phyloP scores from a whole-genome alignment of 1,284 basidiomycete species.

The Ganoderma sp. region DNA sequence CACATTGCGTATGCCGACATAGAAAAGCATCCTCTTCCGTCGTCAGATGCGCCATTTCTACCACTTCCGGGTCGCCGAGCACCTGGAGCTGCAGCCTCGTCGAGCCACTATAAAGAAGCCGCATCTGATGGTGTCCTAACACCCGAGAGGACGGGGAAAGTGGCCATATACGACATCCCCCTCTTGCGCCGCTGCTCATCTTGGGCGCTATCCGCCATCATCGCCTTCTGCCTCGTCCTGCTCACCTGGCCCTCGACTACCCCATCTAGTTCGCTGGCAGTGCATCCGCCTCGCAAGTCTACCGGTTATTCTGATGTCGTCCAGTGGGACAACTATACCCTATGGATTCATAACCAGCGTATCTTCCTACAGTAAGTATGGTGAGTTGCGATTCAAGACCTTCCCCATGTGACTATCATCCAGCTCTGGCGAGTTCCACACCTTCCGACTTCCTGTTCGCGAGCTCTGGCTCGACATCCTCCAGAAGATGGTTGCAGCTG shows the following conservation, averaged over 20 bases:
- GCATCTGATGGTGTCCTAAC: neutral
- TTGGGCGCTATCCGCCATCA: conserved; percentile 25
- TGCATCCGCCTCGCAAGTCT: conserved; percentile 38
- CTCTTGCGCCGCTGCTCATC: conserved; percentile 24
- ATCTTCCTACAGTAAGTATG: conserved; percentile 55
- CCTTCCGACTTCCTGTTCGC: conserved; percentile 81
- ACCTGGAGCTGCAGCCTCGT: neutral
- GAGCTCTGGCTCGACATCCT: conserved; percentile 84
- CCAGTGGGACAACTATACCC: conserved; percentile 43
- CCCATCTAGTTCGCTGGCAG: neutral
- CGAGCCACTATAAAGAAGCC: neutral
- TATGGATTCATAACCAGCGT: conserved; percentile 40
- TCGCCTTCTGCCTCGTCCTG: conserved; percentile 26
- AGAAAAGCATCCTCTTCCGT: neutral
- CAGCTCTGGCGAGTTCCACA: conserved; percentile 80
- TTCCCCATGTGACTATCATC: neutral
- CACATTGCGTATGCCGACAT: neutral
- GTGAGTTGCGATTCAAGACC: too few relatives aligned
- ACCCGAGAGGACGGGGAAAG: neutral
- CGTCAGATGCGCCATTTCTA: neutral
- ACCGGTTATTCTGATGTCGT: conserved; percentile 39
- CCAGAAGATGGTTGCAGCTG: conserved; percentile 81
- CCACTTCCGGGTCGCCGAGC: neutral
- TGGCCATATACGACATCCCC: neutral
- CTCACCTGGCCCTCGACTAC: conserved; percentile 28